phyloP scores from a whole-genome alignment of 306 rosid genomes.

The Datisca glomerata region DNA sequence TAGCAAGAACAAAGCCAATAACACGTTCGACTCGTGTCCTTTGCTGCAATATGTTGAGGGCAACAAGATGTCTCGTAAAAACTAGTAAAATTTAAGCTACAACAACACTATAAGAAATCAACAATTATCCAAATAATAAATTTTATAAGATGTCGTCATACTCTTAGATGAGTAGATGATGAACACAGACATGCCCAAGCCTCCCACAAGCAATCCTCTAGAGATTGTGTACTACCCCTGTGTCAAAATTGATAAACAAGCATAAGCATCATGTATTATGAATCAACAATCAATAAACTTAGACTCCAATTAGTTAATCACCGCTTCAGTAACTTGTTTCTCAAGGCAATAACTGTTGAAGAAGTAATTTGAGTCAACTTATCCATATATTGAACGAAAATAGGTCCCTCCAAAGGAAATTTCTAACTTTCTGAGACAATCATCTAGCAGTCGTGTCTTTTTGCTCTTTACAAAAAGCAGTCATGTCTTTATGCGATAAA shows the following conservation, averaged over 20 bases:
- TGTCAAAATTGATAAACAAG: constrained; percentile 23
- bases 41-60: constrained; percentile 36
- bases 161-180: constrained; percentile 80
- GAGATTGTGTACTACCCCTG: constrained; percentile 46
- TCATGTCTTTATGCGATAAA: too few relatives aligned
- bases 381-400: too few relatives aligned
- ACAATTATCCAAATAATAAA: constrained; percentile 7
- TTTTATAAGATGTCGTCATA: constrained; percentile 23
- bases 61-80: background rate
- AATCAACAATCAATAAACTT: constrained; percentile 3
- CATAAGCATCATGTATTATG: constrained; percentile 11
- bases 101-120: constrained; percentile 2
- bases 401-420: too few relatives aligned
- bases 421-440: too few relatives aligned
- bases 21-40: constrained; percentile 81
- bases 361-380: too few relatives aligned
- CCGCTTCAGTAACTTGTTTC: too few relatives aligned
- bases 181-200: constrained; percentile 97
- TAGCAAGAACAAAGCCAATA: constrained; percentile 83
- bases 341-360: too few relatives aligned
- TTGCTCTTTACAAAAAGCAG: too few relatives aligned
- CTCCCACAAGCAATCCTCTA: constrained; percentile 98
- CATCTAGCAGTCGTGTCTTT: too few relatives aligned
- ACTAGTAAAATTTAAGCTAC: constrained; percentile 5
- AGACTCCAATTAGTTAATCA: background rate